These are phyloP conservation scores for Dictyostelium intermedium DNA, from an alignment of 78 protist species.

Conservation along the genomic window DNA sequence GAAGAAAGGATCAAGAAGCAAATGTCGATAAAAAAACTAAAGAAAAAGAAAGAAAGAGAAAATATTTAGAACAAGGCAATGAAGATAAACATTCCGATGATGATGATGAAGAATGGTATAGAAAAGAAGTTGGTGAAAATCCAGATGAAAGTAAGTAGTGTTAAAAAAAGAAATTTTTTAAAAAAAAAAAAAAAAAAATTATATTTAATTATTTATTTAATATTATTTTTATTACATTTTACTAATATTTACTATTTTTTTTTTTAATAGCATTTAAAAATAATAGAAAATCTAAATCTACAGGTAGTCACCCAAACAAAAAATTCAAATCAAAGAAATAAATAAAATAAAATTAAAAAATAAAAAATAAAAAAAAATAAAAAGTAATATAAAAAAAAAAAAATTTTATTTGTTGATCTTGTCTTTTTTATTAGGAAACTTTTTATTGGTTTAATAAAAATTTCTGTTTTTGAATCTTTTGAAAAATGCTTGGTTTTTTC, in stretches of 20 bases:
- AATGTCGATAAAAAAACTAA: slow-evolving; percentile 37
- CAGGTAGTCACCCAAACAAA: background rate
- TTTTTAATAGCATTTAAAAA: background rate
- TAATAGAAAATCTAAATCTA: background rate
- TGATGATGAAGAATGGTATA: slow-evolving; percentile 87
- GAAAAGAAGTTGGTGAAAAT: slow-evolving; percentile 82
- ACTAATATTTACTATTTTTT: background rate
- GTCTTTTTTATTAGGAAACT: too few relatives aligned
- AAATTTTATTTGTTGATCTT: too few relatives aligned
- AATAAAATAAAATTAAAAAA: background rate
- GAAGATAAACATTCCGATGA: slow-evolving; percentile 42
- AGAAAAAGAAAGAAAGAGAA: slow-evolving; percentile 26
- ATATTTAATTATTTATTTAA: background rate
- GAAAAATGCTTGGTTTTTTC: too few relatives aligned
- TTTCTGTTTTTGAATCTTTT: too few relatives aligned
- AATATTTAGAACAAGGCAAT: slow-evolving; percentile 14
- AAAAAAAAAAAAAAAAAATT: too few relatives aligned
- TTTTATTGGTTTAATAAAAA: too few relatives aligned
- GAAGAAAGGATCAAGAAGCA: slow-evolving; percentile 58
- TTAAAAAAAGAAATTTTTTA: too few relatives aligned
- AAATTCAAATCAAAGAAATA: background rate
- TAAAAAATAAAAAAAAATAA: too few relatives aligned
- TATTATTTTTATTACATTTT: background rate
- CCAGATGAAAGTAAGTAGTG: slow-evolving; percentile 62
- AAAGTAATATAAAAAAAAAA: too few relatives aligned